Conservation (phyloP, 2,329 filamentous ascomycete genomes). For the Ophiocordyceps camponoti-rufipedis region DNA sequence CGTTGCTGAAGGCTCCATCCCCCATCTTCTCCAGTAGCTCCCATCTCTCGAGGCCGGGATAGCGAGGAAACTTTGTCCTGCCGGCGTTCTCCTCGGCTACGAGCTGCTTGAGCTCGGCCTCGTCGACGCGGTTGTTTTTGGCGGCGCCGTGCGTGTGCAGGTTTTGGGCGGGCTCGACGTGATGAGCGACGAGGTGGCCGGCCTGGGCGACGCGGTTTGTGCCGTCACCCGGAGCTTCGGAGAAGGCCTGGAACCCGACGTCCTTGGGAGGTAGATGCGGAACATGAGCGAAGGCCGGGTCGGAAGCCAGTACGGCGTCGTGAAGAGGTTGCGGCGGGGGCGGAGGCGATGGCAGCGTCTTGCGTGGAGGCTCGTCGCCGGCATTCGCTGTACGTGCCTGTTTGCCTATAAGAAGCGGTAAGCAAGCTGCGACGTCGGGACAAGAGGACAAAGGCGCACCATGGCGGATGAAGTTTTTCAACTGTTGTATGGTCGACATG, state of each 20-base stretch:
- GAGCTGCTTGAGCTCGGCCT: constrained; percentile 63
- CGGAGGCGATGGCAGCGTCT: constrained; percentile 30
- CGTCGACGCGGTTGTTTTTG: constrained; percentile 24
- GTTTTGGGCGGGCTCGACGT: constrained; percentile 43
- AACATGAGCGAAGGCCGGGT: constrained; percentile 21
- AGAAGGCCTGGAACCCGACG: constrained; percentile 37
- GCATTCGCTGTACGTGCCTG: constrained; percentile 54
- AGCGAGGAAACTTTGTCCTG: constrained; percentile 64
- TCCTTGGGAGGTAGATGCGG: constrained; percentile 20
- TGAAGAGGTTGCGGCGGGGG: constrained; percentile 33
- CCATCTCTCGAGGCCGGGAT: constrained; percentile 40
- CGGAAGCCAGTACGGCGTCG: constrained; percentile 28
- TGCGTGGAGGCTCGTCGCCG: constrained; percentile 30
- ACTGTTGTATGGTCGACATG: constrained; percentile 72
- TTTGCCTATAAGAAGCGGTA: constrained; percentile 40
- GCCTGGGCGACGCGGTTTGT: constrained; percentile 54
- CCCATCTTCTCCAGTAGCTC: constrained; percentile 91
- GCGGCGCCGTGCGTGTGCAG: constrained; percentile 10
- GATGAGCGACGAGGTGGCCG: constrained; percentile 44
- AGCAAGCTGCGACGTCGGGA: background rate
- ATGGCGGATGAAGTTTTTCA: constrained; percentile 97
- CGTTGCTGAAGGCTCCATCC: constrained; percentile 96
- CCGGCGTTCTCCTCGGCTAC: constrained; percentile 82
- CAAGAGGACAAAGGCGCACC: constrained; percentile 24
- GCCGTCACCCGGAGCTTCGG: constrained; percentile 36